A percentile compares a stretch with the other conserved stretches of the same genome.
Evolutionary conservation across 116 monocot genomes (phyloP).

Genomic region (Iris pallida): DNA sequence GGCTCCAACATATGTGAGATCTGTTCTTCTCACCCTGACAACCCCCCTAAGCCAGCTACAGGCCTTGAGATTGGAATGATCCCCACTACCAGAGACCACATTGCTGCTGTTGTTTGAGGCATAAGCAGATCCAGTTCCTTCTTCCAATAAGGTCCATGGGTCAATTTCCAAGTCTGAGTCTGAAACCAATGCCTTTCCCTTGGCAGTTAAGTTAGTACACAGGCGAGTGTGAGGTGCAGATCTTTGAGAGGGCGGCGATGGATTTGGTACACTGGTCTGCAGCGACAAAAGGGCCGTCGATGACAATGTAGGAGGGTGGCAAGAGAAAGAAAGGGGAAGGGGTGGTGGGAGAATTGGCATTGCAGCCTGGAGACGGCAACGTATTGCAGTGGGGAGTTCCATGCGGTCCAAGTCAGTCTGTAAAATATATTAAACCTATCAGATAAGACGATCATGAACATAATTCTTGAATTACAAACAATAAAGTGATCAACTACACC

Average conservation of each 20-base stretch:
- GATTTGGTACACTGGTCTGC: slow-evolving; percentile 17
- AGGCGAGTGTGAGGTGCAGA: slow-evolving; percentile 17
- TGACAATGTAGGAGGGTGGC: slow-evolving; percentile 51
- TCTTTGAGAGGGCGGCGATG: slow-evolving; percentile 23
- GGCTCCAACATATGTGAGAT: slow-evolving; percentile 84
- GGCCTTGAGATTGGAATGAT: slow-evolving; percentile 84
- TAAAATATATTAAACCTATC: slow-evolving; percentile 7
- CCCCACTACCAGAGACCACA: slow-evolving; percentile 31
- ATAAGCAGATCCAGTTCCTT: slow-evolving; percentile 56
- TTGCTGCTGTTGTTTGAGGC: slow-evolving; percentile 28
- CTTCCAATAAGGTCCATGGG: slow-evolving; percentile 94
- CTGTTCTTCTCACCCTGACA: slow-evolving; percentile 84
- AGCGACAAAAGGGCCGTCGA: slow-evolving; percentile 22
- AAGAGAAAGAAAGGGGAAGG: slow-evolving; percentile 36
- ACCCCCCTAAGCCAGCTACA: slow-evolving; percentile 94
- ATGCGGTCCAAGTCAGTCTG: slow-evolving; percentile 84
- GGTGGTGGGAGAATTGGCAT: slow-evolving; percentile 71
- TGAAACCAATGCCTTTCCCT: slow-evolving; percentile 33
- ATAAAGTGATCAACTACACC: too few relatives aligned
- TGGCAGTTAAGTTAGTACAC: slow-evolving; percentile 29
- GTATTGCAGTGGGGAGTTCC: slow-evolving; percentile 63
- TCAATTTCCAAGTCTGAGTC: slow-evolving; percentile 68
- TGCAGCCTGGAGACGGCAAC: slow-evolving; percentile 74
- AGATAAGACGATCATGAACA: not conserved
- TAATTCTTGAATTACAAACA: too few relatives aligned